Evolutionary conservation across 106 monocot species (phyloP), one percentile per base, ranked within the genome.

Genomic region (Alisma plantagoaquatica): DNA sequence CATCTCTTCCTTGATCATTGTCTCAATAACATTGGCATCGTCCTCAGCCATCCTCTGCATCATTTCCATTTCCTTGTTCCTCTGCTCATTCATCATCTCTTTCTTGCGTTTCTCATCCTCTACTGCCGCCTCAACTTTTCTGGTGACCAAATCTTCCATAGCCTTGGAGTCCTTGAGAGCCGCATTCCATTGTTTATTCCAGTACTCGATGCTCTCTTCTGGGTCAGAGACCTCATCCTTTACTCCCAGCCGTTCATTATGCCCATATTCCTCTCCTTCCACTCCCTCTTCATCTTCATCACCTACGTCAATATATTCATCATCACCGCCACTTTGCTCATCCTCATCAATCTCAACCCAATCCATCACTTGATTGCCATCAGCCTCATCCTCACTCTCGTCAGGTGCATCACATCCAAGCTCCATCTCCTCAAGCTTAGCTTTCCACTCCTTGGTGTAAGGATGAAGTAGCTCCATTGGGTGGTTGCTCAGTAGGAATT

Each of bases 381-480:
- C 68, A 18, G 21, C 57, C 2, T 80, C 86, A 33, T 38, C 65
- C 31, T 77, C 84, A 26, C 69, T 77, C 28, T 77, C 84, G 55
- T 94, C 84, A 2, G 87, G 87, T 0, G 83, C 94, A 67, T 96
- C 96, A 33, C 88, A 84, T 14, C 88, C 96, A 17, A 89, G 54
- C 55, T 96, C 88, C 67, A 84, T 62, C 59, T 89, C 96, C 73
- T 96, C 96, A 27, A 89, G 52, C 76, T 84, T 96, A n/a, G 68
- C 63, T 78, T 96, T 96, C 88, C 88, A 96, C 54, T 89, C 96
- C 73, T 72, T 73, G 1, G 96, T 96, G 43, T 82, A 98, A 0
- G 96, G 96, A 33, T 98, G 96, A 49, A 98, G 65, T 9, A 98
- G 66, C 62, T 98, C 96, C 69, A 70, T 49, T 2, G 89, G 89